These are phyloP conservation scores for Solanum chacoense DNA, from an alignment of 305 asterid species.

Conservation along the genomic window DNA sequence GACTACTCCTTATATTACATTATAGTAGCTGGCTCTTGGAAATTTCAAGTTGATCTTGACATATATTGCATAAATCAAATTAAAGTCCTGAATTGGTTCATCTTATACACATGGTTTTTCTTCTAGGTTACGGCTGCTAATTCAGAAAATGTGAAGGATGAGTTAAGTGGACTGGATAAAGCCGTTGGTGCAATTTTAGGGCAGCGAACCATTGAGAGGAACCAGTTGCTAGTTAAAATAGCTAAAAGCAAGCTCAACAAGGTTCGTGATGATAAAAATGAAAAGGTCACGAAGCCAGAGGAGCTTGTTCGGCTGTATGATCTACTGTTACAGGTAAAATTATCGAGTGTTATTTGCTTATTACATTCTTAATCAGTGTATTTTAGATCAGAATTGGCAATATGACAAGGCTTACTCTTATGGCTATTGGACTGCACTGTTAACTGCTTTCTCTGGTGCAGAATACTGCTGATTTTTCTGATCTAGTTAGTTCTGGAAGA, in stretches of 20 bases:
- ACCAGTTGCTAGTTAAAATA: constrained; percentile 69
- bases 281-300: constrained; percentile 82
- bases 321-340: constrained; percentile 65
- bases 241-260: constrained; percentile 77
- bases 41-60: neutral
- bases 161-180: constrained; percentile 87
- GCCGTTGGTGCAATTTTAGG: constrained; percentile 87
- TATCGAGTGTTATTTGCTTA: neutral
- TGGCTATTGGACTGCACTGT: neutral
- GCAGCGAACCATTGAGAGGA: constrained; percentile 85
- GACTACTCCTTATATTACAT: neutral
- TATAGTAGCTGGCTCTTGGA: neutral
- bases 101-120: constrained; percentile 13
- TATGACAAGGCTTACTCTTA: neutral
- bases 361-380: neutral
- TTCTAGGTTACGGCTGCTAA: constrained; percentile 67
- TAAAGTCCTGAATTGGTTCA: neutral
- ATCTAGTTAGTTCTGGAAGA: constrained; percentile 92
- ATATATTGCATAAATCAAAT: neutral
- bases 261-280: constrained; percentile 72
- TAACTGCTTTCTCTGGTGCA: constrained; percentile 21
- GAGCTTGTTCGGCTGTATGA: constrained; percentile 89
- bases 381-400: constrained; percentile 1
- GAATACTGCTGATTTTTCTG: constrained; percentile 87
- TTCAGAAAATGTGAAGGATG: constrained; percentile 85